Conservation (phyloP, 768 basidiomycete genomes). For the Mycena polygramma region DNA sequence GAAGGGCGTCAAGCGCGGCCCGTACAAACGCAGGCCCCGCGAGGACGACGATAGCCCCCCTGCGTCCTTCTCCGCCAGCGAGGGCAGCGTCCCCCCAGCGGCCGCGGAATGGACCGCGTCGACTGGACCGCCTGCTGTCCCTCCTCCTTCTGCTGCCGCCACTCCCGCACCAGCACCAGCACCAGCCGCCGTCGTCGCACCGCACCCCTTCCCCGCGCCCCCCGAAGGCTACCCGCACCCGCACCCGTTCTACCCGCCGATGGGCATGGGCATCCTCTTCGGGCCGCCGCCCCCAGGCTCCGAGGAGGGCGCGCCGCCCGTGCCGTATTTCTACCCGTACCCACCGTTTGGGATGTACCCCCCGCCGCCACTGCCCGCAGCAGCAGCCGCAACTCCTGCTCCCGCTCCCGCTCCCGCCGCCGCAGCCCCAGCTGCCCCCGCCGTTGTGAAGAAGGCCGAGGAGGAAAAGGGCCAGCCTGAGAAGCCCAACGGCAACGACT, state of each 20-base stretch:
- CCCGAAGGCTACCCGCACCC: slow-evolving; percentile 33
- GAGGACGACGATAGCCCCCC: slow-evolving; percentile 38
- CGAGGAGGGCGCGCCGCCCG: slow-evolving; percentile 26
- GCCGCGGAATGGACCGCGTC: slow-evolving; percentile 23
- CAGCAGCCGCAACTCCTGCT: not conserved
- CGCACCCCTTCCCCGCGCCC: slow-evolving; percentile 22
- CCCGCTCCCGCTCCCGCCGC: not conserved
- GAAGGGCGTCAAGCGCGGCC: slow-evolving; percentile 90
- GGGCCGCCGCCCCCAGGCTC: slow-evolving; percentile 28
- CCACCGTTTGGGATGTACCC: slow-evolving; percentile 33
- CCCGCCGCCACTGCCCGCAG: slow-evolving; percentile 2
- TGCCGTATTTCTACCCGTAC: slow-evolving; percentile 36
- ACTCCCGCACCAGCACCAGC: slow-evolving; percentile 2
- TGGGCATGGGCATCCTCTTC: slow-evolving; percentile 36
- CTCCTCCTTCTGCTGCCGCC: not conserved
- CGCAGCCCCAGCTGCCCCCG: too few species aligned
- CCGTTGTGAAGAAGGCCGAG: slow-evolving; percentile 5
- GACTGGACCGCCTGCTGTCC: not conserved
- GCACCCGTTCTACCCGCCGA: slow-evolving; percentile 33
- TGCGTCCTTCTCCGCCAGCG: not conserved
- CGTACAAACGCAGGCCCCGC: slow-evolving; percentile 79
- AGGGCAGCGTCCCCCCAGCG: not conserved
- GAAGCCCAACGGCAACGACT: not conserved
- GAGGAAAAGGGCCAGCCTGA: not conserved
- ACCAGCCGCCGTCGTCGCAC: not conserved